Base-by-base conservation (phyloP, 768 basidiomycete genomes). In the Tricholoma sp. region DNA sequence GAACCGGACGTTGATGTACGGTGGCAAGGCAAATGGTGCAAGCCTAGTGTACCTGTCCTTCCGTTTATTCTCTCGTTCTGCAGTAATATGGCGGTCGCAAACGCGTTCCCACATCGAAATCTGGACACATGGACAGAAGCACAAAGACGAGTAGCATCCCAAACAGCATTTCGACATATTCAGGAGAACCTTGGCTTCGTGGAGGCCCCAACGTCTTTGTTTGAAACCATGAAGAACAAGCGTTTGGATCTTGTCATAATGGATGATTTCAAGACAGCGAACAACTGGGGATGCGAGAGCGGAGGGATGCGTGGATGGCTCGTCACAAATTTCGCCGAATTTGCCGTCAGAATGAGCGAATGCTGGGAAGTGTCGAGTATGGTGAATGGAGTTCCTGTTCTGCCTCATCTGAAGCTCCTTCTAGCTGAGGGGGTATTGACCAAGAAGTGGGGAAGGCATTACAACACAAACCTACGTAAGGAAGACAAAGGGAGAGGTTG, bases 281-380 rank as follows among this genome's bases (percentile, higher is more conserved):
- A 60, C 18, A 59, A 61, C 31, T 65, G 57, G 47, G 64, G 64
- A 9, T 59, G 58, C 24, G 57, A 65, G 48, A 31, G 48, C 31
- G 64, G 63, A 2, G 63, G 64, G 10, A 37, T 61, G 12, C 57
- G 63, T 2, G 58, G 64, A 3, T 65, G 64, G 63, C 37, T 55
- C 11, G 50, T 44, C 13, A 49, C 44, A 9, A 47, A 44, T 31
- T 47, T 56, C 7, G 58, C 62, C 13, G 60, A 57, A 39, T 65
- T 65, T 44, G 54, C 58, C 2, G 33, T 31, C 11, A 29, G 28
- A 6, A 55, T 62, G n/a, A 55, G 55, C n/a, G 6, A 31, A 6
- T 50, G 44, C 6, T 63, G 62, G 62, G 10, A n/a, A 39, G 37
- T 39, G 37, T n/a, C 11, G 13, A n/a, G 37, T 13, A 39, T 39